Base-by-base conservation (phyloP, 495 filamentous ascomycete genomes). In the Penicillium paxilli region DNA sequence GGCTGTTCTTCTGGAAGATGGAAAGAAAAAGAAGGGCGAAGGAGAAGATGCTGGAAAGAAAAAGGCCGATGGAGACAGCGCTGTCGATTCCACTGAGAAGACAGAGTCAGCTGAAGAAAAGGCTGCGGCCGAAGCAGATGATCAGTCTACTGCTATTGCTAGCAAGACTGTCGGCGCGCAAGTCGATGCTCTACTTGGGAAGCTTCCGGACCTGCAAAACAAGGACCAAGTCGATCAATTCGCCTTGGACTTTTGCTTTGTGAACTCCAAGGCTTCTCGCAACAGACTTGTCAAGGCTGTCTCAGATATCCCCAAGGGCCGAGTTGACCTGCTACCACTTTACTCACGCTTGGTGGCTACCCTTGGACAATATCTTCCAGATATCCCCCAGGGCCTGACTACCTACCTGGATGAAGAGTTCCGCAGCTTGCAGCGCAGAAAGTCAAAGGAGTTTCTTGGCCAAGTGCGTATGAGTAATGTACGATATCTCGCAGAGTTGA, bases 111-210 rank as follows among this genome's bases (percentile, higher is more conserved):
- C 74, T 0, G 81, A 86, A 25, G 80, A 85, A 10, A 69, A 74
- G 37, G 82, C 84, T 57, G 70, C 80, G 10, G 66, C 76, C 2
- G 80, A 83, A 25, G 66, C 69, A 17, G 93, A 96, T 46, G 92
- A 96, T 62, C 87, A 90, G 61, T 96, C 92, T 2, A 92, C 83
- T n/a, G 85, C 90, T 8, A 96, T 98, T 66, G 91, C 88, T 14
- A 99, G 96, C 79, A 97, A 96, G 76, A 96, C 92, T 2, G 92
- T 99, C 54, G 94, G 94, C 22, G 93, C 94, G 2, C 92, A 98
- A 66, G 94, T 99, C 4, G 95, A 99, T 68, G 88, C 91, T 16
- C 78, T 99, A 23, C 78, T 99, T 20, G 80, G 89, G 21, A 87
- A 92, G 24, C 81, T 99, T 20, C 91, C 91, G 0, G 94, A 99